Evolutionary conservation across 1,139 yeast species (phyloP), one percentile per base, ranked within the genome.

Genomic region (Taphrina communis): DNA sequence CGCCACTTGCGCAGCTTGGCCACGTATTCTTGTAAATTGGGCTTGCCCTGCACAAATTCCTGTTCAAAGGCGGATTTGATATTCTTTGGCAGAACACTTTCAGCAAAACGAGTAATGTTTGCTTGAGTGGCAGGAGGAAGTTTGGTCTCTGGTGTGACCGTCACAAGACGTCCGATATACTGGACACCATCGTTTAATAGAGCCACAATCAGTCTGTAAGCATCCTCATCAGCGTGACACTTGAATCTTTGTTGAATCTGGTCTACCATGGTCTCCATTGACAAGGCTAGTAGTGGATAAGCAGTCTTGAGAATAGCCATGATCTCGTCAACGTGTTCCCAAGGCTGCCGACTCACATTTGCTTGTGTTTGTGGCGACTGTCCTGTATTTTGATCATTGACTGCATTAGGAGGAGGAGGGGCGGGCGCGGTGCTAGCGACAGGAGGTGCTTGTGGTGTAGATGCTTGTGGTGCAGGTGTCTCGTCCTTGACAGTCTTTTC

Each of bases 251-350:
- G 97, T 76, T 89, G 89, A 69, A 95, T 90, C 80, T 95, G 99
- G 75, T 95, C 99, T 61, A 94, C 97, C 72, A 95, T 81, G 0
- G 98, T 91, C 78, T 95, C 99, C 73, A 95, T 82, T 0, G 98
- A 92, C 69, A 95, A 83, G 0, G 99, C 97, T 72, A 95, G 81
- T 68, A 95, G 80, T 8, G 99, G 99, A 78, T 93, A 94, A 0
- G 98, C 97, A 0, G 99, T 95, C 77, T 95, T 95, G 77, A 94
- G 82, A 68, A 93, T 91, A 38, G 95, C 95, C 90, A 92, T 91
- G 71, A 95, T 89, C 75, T 93, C 98, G 72, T 95, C 98, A 59
- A 93, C 93, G 76, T 92, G 89, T 74, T 91, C 97, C 95, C 97
- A 90, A 11, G 98, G 96, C 78, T 90, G 95, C 68, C 88, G 75